Base-by-base conservation (phyloP, 345 rosid species). In the Hibiscus trionum region DNA sequence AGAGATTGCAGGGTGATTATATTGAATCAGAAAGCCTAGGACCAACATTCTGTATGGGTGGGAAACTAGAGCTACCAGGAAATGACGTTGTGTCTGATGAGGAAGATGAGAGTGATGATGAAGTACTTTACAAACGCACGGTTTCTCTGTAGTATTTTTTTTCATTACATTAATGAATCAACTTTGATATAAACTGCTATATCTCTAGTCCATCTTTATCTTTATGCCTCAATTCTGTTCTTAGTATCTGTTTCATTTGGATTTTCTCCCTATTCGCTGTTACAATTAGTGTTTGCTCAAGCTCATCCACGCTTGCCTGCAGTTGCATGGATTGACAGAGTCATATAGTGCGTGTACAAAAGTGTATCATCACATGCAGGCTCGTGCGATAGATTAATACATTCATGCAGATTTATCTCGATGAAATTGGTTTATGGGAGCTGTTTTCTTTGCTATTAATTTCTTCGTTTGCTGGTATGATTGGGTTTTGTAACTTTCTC, bases 21-120 rank as follows among this genome's bases (percentile, higher is more conserved):
- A 81, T 90, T n/a, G 97, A 94, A 78, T 72, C 86, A 2, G 97
- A 91, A 73, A 79, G 69, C 49, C 71, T 52, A 46, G 95, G 96
- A 73, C 97, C 97, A 11, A 74, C 75, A 3, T 94, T 91, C n/a
- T 76, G 65, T 42, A 80, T 88, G 82, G 98, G 98, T n/a, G 98
- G 98, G 76, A 94, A 77, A 78, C 66, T 94, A 35, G 88, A 82
- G 59, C 78, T 94, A 76, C 95, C 97, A 0, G 87, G 91, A 46
- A 72, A 76, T 29, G 87, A 90, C 81, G 67, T 87, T 71, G 87
- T 90, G 61, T 84, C 96, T 11, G 93, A 88, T 31, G 91, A 88
- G 71, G 98, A 88, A 69, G 93, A 86, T 74, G 86, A 83, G 68
- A 81, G 85, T 80, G 93, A 89, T 68, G 90, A 88, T 65, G 95